A percentile compares a stretch with the other conserved stretches of the same genome.
These are phyloP conservation scores for Rozella allomycis DNA, from an alignment of 371 early-diverging fungal genomes.

Conservation along the genomic window DNA sequence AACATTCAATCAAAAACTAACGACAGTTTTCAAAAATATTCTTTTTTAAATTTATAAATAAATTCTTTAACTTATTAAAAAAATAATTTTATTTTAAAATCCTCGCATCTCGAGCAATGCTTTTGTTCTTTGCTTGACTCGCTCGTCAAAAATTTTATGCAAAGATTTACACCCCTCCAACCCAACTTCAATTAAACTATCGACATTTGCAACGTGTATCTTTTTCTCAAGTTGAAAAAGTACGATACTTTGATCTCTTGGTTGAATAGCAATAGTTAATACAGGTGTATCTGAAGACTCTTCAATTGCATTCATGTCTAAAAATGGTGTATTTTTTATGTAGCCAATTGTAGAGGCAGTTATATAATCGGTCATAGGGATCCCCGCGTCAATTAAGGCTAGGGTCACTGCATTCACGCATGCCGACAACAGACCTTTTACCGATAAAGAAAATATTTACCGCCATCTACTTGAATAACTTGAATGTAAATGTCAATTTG, in stretches of 20 bases:
- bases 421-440: slow-evolving; percentile 29
- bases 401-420: slow-evolving; percentile 82
- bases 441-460: slow-evolving; percentile 9
- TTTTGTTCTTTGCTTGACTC: too few species aligned
- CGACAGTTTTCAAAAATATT: too few species aligned
- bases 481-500: slow-evolving; percentile 81
- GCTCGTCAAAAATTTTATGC: too few species aligned
- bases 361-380: slow-evolving; percentile 86
- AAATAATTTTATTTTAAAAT: too few species aligned
- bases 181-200: too few species aligned
- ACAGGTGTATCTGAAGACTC: slow-evolving; percentile 62
- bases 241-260: slow-evolving; percentile 13
- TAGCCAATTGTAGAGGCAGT: slow-evolving; percentile 82
- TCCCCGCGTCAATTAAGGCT: slow-evolving; percentile 89
- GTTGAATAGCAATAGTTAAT: slow-evolving; percentile 66
- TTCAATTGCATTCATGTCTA: slow-evolving; percentile 75
- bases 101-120: too few species aligned
- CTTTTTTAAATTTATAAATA: too few species aligned
- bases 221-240: too few species aligned
- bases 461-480: slow-evolving; percentile 77
- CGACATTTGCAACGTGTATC: too few species aligned
- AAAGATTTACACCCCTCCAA: too few species aligned
- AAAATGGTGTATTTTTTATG: slow-evolving; percentile 50
- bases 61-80: too few species aligned
- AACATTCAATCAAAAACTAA: too few species aligned